phyloP scores from a whole-genome alignment of 345 rosid species.

The Erysimum cheiranthoides region DNA sequence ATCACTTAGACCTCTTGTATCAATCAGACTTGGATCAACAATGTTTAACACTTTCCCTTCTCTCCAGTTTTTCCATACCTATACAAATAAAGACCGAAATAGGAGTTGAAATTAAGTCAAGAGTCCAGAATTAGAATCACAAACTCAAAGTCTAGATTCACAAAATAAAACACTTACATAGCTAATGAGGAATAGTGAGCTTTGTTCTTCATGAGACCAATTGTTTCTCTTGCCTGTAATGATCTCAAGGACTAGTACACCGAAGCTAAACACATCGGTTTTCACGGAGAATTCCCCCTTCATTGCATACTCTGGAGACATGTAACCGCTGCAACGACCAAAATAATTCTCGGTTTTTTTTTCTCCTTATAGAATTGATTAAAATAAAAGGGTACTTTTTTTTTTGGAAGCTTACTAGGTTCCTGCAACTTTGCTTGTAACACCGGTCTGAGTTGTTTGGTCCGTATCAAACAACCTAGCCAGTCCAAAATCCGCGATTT shows the following conservation, averaged over 20 bases:
- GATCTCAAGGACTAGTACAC: constrained; percentile 36
- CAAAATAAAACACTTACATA: constrained; percentile 30
- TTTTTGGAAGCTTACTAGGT: constrained; percentile 45
- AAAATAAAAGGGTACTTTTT: background rate
- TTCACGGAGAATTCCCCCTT: constrained; percentile 13
- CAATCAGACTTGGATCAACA: constrained; percentile 29
- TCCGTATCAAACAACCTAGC: constrained; percentile 47
- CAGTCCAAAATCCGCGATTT: constrained; percentile 63
- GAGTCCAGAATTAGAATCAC: background rate
- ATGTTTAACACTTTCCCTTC: constrained; percentile 14
- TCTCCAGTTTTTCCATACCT: constrained; percentile 41
- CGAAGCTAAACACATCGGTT: constrained; percentile 31
- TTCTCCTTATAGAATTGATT: background rate
- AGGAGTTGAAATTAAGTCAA: background rate
- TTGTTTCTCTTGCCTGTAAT: constrained; percentile 26
- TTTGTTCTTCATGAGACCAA: constrained; percentile 37
- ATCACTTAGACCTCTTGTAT: constrained; percentile 23
- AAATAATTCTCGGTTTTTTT: background rate
- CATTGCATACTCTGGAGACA: constrained; percentile 34
- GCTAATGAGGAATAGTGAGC: constrained; percentile 27
- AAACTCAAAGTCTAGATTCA: background rate
- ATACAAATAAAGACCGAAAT: background rate
- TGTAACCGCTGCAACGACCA: constrained; percentile 19
- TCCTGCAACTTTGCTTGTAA: constrained; percentile 50
- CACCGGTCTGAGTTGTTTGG: constrained; percentile 32